Evolutionary conservation across 768 basidiomycete species (phyloP), one percentile per base, ranked within the genome.

Genomic region (Pisolithus tinctorius): DNA sequence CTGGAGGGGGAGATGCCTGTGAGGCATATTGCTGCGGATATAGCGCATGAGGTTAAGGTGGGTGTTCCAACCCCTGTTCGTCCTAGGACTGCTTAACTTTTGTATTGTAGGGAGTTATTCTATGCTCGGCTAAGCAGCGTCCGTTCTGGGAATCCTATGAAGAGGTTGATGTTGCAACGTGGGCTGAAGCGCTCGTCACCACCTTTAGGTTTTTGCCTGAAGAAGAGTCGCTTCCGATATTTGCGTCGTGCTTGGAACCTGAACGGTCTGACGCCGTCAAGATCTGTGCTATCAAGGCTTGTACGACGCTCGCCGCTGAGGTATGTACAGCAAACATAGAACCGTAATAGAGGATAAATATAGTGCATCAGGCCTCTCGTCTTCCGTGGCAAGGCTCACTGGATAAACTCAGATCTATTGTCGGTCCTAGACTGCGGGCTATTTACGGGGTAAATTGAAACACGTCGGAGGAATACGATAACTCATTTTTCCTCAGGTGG

Each of bases 231-330:
- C 44, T 83, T 6, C 72, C 73, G 0, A 60, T 91, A 6, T 88
- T 93, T 61, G 60, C 70, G 20, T 71, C 72, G 13, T 88, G 88
- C 55, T 63, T 91, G 39, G 82, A 86, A 50, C 81, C 89, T 8
- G 86, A 90, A 58, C 79, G 86, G 29, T 85, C 88, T 1, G 87
- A 91, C 25, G 84, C 85, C 1, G 80, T 89, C 57, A 93, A 93
- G 71, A 79, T 85, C 10, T 80, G 81, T 52, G 91, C 78, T 2
- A 74, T 93, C 49, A 82, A 84, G 55, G 88, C 91, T 2, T 83
- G 78, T 57, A 66, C 88, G 38, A 86, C 82, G 0, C 63, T 92
- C 30, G 71, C 77, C 6, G 74, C 80, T 48, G 89, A 93, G 72
- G 86, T 83, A 60, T 51, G 69, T 58, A 7, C 47, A 17, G 23